Conservation (phyloP, 257 asterid species). For the Nemophila menziesii region DNA sequence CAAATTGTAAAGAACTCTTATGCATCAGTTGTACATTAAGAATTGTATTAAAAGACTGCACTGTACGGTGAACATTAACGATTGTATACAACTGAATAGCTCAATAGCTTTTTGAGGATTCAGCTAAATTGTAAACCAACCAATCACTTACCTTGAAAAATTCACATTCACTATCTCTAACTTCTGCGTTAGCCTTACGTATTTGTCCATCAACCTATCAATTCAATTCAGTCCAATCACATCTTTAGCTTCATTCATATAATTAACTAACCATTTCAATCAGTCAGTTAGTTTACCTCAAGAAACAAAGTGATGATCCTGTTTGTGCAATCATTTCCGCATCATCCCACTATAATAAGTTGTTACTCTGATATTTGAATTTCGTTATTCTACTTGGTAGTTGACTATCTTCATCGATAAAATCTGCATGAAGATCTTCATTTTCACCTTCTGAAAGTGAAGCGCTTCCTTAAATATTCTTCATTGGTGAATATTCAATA, state of each 20-base stretch:
- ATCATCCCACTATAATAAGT: slow-evolving; percentile 39
- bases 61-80: no score
- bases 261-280: slow-evolving; percentile 9
- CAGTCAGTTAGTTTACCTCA: slow-evolving; percentile 42
- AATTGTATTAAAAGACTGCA: no score
- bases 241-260: slow-evolving; percentile 21
- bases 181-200: slow-evolving; percentile 96
- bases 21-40: no score
- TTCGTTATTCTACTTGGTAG: slow-evolving; percentile 88
- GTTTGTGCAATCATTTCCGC: slow-evolving; percentile 70
- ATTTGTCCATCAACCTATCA: slow-evolving; percentile 88
- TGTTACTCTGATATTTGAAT: slow-evolving; percentile 43
- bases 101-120: no score
- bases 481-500: slow-evolving; percentile 25
- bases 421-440: slow-evolving; percentile 99
- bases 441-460: slow-evolving; percentile 79
- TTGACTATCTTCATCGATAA: slow-evolving; percentile 99
- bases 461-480: slow-evolving; percentile 38
- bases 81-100: no score
- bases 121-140: no score
- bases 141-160: slow-evolving; percentile 65
- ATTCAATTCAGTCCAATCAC: slow-evolving; percentile 16
- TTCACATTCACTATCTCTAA: slow-evolving; percentile 83
- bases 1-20: no score
- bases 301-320: slow-evolving; percentile 83